Evolutionary conservation across 495 filamentous ascomycete species (phyloP).

Genomic region (Penicillium samsonianum): DNA sequence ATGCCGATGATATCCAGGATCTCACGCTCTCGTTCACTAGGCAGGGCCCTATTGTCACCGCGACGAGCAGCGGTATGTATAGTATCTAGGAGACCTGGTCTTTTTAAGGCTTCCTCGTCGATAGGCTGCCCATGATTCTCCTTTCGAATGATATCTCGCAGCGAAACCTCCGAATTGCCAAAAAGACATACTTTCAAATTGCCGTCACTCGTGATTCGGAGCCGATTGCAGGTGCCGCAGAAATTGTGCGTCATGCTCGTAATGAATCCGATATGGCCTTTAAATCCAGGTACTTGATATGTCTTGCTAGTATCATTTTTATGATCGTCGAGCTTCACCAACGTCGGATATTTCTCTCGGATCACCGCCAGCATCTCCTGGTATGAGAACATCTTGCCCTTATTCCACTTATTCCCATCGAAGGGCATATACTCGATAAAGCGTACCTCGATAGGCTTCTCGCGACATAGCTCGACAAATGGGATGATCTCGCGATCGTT

Average conservation of each 20-base stretch:
- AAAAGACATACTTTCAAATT: constrained; percentile 97
- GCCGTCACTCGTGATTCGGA: constrained; percentile 91
- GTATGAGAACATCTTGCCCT: constrained; percentile 88
- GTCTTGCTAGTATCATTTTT: constrained; percentile 97
- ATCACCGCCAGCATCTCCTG: constrained; percentile 87
- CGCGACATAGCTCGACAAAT: constrained; percentile 87
- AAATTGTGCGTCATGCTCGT: constrained; percentile 99
- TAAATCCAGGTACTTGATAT: constrained; percentile 82
- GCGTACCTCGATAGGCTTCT: constrained; percentile 85
- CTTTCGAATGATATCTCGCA: constrained; percentile 85
- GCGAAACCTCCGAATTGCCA: constrained; percentile 88
- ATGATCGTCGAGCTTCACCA: constrained; percentile 66
- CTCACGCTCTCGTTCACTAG: constrained; percentile 57
- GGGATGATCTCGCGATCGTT: constrained; percentile 89
- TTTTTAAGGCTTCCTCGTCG: constrained; percentile 61
- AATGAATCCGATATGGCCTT: constrained; percentile 89
- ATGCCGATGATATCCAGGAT: constrained; percentile 86
- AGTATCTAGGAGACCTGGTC: constrained; percentile 64
- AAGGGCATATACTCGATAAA: constrained; percentile 99
- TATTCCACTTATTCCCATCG: constrained; percentile 93
- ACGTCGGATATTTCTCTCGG: constrained; percentile 65
- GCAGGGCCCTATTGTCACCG: constrained; percentile 30
- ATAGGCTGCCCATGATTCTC: constrained; percentile 70
- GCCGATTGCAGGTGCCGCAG: constrained; percentile 89
- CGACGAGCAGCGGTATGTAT: constrained; percentile 47